phyloP scores from a whole-genome alignment of 176 grass and related monocot genomes.

The Juncus effusus region DNA sequence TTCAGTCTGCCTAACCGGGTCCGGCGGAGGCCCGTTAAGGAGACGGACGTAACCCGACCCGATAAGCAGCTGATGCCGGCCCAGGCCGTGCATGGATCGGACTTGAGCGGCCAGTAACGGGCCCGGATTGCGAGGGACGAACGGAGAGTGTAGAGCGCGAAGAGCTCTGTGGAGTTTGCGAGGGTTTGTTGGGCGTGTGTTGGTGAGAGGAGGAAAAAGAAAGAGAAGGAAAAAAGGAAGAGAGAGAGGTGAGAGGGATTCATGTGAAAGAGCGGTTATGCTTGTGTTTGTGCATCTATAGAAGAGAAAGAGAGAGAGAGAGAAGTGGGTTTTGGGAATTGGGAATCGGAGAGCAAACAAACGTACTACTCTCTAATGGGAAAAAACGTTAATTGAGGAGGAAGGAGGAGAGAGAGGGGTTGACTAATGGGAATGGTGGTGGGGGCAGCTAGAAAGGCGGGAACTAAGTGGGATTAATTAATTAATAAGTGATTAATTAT shows the following conservation, averaged over 20 bases:
- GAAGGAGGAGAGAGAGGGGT: slow-evolving; percentile 35
- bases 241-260: slow-evolving; percentile 19
- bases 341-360: not conserved
- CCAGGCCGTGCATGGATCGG: slow-evolving; percentile 62
- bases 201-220: not conserved
- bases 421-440: slow-evolving; percentile 36
- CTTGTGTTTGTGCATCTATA: not conserved
- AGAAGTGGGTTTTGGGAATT: slow-evolving; percentile 15
- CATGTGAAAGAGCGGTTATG: slow-evolving; percentile 35
- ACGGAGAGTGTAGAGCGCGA: slow-evolving; percentile 51
- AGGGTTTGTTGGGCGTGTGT: slow-evolving; percentile 12
- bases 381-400: slow-evolving; percentile 9
- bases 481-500: slow-evolving; percentile 7
- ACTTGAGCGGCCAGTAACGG: slow-evolving; percentile 47
- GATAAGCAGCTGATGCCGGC: slow-evolving; percentile 53
- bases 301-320: slow-evolving; percentile 7
- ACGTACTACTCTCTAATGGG: not conserved
- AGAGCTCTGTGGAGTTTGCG: slow-evolving; percentile 37
- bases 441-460: slow-evolving; percentile 17
- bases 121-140: slow-evolving; percentile 58
- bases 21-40: slow-evolving; percentile 56
- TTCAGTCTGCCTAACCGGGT: slow-evolving; percentile 29
- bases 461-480: slow-evolving; percentile 11
- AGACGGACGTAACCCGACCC: slow-evolving; percentile 48
- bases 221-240: not conserved